These are phyloP conservation scores for Cercospora sp. DNA, from an alignment of 2,329 filamentous ascomycete genomes.

Conservation along the genomic window DNA sequence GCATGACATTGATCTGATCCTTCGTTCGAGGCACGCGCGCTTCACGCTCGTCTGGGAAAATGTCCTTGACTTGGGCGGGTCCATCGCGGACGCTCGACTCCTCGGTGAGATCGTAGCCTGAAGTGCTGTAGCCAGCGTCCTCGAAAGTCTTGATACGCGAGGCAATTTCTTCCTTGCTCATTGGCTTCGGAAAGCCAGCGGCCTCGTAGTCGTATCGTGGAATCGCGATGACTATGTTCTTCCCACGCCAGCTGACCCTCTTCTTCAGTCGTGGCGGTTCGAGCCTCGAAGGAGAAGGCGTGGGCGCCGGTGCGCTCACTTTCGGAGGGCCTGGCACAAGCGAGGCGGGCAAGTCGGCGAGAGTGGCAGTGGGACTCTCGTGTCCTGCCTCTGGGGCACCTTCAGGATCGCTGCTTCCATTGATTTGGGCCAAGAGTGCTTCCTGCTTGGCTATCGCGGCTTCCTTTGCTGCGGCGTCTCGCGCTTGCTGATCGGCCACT, in stretches of 20 bases:
- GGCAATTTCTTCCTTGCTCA: constrained; percentile 55
- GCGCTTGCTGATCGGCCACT: constrained; percentile 10
- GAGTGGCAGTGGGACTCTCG: neutral
- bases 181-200: constrained; percentile 45
- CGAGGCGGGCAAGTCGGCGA: neutral
- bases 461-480: constrained; percentile 7
- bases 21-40: constrained; percentile 21
- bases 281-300: constrained; percentile 23
- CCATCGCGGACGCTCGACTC: constrained; percentile 31
- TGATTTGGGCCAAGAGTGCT: constrained; percentile 11
- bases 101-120: constrained; percentile 66
- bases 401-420: constrained; percentile 9
- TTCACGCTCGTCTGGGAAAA: constrained; percentile 63
- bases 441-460: constrained; percentile 15
- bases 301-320: constrained; percentile 2
- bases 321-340: constrained; percentile 8
- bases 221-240: constrained; percentile 49
- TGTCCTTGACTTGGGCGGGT: constrained; percentile 61
- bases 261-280: constrained; percentile 45
- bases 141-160: constrained; percentile 67
- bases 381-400: neutral
- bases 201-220: constrained; percentile 46
- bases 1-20: constrained; percentile 61
- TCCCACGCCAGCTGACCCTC: constrained; percentile 49
- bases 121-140: constrained; percentile 66